A percentile compares a stretch with the other conserved stretches of the same genome.
These are phyloP conservation scores for Phytophthora sp. DNA, from an alignment of 352 stramenopile genomes.

Conservation along the genomic window DNA sequence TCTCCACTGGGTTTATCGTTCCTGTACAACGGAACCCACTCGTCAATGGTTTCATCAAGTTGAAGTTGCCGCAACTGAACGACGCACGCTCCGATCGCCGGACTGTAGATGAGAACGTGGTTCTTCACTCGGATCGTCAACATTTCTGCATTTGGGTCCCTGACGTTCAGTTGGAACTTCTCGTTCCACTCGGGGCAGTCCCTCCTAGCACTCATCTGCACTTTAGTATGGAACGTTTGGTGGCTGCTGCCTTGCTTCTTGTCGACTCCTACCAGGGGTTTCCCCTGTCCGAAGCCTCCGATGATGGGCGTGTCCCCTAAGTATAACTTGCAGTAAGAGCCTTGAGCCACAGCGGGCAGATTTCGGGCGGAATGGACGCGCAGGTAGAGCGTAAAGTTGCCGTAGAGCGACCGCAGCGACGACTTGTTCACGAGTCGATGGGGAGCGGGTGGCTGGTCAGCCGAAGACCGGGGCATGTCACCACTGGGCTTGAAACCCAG, in stretches of 20 bases:
- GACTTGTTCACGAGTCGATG: slow-evolving; percentile 13
- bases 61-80: slow-evolving; percentile 61
- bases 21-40: slow-evolving; percentile 68
- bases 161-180: slow-evolving; percentile 71
- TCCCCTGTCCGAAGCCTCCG: slow-evolving; percentile 38
- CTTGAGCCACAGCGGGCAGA: slow-evolving; percentile 46
- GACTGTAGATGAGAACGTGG: slow-evolving; percentile 69
- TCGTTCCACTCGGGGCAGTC: slow-evolving; percentile 74
- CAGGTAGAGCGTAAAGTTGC: slow-evolving; percentile 64
- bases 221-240: slow-evolving; percentile 66
- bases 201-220: slow-evolving; percentile 38
- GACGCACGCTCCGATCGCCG: slow-evolving; percentile 61
- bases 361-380: slow-evolving; percentile 70
- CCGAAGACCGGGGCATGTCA: slow-evolving; percentile 5
- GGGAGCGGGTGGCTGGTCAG: slow-evolving; percentile 13
- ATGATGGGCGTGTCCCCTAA: slow-evolving; percentile 59
- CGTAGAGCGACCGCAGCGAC: slow-evolving; percentile 14
- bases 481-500: slow-evolving; percentile 19
- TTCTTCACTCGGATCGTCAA: slow-evolving; percentile 80
- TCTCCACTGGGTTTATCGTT: slow-evolving; percentile 45
- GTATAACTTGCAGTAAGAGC: slow-evolving; percentile 79
- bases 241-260: slow-evolving; percentile 32
- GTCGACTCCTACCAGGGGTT: slow-evolving; percentile 20
- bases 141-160: slow-evolving; percentile 53
- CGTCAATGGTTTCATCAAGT: slow-evolving; percentile 50